Evolutionary conservation across 2,329 filamentous ascomycete species (phyloP).

Genomic region (Aspergillus ibericus): DNA sequence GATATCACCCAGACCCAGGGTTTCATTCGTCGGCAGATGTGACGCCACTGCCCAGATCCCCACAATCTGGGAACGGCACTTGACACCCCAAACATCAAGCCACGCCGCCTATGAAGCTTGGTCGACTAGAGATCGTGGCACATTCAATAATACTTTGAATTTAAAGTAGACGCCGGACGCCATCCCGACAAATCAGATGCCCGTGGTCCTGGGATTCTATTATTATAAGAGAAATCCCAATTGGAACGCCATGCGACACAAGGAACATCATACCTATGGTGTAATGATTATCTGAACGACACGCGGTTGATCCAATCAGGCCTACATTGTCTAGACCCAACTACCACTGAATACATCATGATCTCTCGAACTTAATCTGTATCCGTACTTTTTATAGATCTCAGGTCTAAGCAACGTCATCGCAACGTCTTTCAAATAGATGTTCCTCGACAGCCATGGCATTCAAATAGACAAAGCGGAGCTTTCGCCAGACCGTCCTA

Average conservation of each 20-base stretch:
- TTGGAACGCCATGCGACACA: neutral
- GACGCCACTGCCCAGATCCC: slow-evolving; percentile 14
- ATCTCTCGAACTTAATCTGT: neutral
- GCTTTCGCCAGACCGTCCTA: neutral
- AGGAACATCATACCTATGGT: neutral
- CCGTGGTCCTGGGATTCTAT: neutral
- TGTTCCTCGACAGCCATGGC: neutral
- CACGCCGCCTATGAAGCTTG: neutral
- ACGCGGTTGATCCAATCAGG: neutral
- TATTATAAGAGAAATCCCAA: neutral
- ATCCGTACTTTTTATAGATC: neutral
- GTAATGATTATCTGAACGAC: neutral
- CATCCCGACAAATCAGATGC: neutral
- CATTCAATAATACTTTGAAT: neutral
- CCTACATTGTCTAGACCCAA: neutral
- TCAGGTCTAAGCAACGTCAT: neutral
- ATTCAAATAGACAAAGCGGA: neutral
- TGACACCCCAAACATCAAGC: neutral
- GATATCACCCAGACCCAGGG: neutral
- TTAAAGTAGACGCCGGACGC: neutral
- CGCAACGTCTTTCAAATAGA: neutral
- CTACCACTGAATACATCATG: neutral
- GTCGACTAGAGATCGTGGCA: neutral
- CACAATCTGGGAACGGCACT: neutral
- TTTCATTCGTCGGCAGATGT: neutral